These are phyloP conservation scores for Ustilago loliicola DNA, from an alignment of 1,284 basidiomycete genomes.

Conservation along the genomic window DNA sequence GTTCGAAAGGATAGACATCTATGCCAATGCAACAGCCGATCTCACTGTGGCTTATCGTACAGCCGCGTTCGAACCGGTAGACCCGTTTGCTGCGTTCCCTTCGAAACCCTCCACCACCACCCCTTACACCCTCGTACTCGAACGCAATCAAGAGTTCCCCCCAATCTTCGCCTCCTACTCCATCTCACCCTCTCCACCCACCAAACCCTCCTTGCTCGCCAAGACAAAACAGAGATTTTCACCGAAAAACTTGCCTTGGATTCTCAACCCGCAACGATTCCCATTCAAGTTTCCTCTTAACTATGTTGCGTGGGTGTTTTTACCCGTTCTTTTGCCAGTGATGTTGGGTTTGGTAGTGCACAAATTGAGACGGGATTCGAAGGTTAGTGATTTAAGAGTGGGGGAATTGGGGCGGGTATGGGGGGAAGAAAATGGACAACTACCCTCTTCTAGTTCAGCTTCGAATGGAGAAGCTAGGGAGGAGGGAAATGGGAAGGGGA, in stretches of 20 bases:
- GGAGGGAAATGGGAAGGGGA: not conserved
- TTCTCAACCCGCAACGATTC: conserved; percentile 54
- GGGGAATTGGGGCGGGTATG: conserved; percentile 35
- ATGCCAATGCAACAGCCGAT: conserved; percentile 79
- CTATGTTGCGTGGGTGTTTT: conserved; percentile 44
- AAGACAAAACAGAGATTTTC: not conserved
- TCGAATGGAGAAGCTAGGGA: too few relatives aligned
- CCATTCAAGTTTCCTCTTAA: conserved; percentile 59
- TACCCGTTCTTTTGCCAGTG: conserved; percentile 53
- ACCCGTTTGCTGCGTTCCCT: conserved; percentile 38
- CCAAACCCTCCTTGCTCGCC: not conserved
- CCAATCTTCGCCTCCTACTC: conserved; percentile 30
- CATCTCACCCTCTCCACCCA: conserved; percentile 22
- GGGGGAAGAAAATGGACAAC: conserved; percentile 34
- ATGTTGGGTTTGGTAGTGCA: conserved; percentile 52
- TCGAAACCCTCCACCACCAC: not conserved
- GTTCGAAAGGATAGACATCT: conserved; percentile 82
- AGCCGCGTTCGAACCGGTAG: conserved; percentile 46
- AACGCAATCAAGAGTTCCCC: not conserved
- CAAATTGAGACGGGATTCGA: conserved; percentile 23
- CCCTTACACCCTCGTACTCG: not conserved
- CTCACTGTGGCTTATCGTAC: conserved; percentile 64
- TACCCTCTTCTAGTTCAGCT: not conserved
- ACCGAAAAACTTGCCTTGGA: conserved; percentile 46
- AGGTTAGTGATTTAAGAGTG: conserved; percentile 31